A percentile compares a stretch with the other conserved stretches of the same genome.
These are phyloP conservation scores for Microcera coccophila DNA, from an alignment of 2,329 filamentous ascomycete genomes.

Conservation along the genomic window DNA sequence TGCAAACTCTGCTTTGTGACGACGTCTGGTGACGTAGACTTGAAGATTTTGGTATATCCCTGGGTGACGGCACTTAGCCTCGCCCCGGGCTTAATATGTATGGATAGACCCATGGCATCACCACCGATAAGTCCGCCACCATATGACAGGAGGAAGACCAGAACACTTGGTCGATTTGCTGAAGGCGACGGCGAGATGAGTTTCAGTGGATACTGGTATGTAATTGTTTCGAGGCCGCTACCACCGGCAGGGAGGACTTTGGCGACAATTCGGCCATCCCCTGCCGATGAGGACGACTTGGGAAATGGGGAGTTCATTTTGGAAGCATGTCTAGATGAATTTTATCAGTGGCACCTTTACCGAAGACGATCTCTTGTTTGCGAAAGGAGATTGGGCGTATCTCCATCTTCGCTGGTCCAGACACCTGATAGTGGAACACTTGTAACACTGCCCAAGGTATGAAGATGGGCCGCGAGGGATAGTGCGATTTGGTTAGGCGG, in stretches of 20 bases:
- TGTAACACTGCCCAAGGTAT: no score
- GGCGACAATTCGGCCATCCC: conserved; percentile 73
- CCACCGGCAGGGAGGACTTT: conserved; percentile 66
- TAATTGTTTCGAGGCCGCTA: conserved; percentile 68
- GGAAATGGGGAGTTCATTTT: conserved; percentile 69
- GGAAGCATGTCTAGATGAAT: conserved; percentile 22
- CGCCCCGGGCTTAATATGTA: conserved; percentile 61
- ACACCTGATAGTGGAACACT: no score
- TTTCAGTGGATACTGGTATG: conserved; percentile 93
- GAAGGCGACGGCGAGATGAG: conserved; percentile 76
- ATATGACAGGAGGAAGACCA: conserved; percentile 89
- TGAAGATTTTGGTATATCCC: conserved; percentile 95
- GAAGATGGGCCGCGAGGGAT: no score
- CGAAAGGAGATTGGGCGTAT: no score
- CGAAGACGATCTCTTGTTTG: no score
- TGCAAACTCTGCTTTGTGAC: conserved; percentile 56
- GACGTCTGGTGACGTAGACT: conserved; percentile 57
- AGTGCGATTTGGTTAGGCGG: no score
- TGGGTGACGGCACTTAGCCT: conserved; percentile 65
- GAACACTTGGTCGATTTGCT: conserved; percentile 61
- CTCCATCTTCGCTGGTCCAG: no score
- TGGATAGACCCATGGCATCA: conserved; percentile 70
- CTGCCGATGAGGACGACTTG: conserved; percentile 66
- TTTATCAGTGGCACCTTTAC: no score
- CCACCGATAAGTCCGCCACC: conserved; percentile 89